phyloP scores from a whole-genome alignment of 1,284 basidiomycete species.

The Kwoniella shivajii region DNA sequence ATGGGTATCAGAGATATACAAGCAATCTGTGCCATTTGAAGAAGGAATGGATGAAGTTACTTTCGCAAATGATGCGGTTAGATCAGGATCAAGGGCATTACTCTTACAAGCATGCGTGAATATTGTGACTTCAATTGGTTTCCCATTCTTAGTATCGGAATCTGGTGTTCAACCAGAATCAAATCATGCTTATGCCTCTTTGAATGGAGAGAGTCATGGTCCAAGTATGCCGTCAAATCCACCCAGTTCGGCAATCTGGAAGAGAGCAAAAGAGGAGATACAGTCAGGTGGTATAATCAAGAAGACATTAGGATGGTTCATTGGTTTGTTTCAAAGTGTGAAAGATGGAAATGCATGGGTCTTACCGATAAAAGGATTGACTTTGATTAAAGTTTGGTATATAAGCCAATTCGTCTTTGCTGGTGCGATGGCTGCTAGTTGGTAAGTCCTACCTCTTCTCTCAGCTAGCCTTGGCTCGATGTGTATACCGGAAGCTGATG shows the following conservation, averaged over 20 bases:
- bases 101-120: slow-evolving; percentile 74
- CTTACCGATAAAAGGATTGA: slow-evolving; percentile 49
- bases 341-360: slow-evolving; percentile 29
- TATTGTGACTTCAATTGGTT: slow-evolving; percentile 67
- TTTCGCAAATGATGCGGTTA: slow-evolving; percentile 68
- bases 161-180: slow-evolving; percentile 42
- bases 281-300: slow-evolving; percentile 12
- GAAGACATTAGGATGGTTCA: slow-evolving; percentile 11
- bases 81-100: slow-evolving; percentile 79
- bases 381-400: slow-evolving; percentile 48
- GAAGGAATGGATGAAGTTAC: slow-evolving; percentile 45
- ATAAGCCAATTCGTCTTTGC: slow-evolving; percentile 51
- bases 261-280: slow-evolving; percentile 25
- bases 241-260: slow-evolving; percentile 38
- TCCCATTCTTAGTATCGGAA: slow-evolving; percentile 69
- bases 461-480: neutral
- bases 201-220: slow-evolving; percentile 12
- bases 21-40: slow-evolving; percentile 52
- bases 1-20: slow-evolving; percentile 85
- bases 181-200: slow-evolving; percentile 16
- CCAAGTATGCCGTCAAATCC: slow-evolving; percentile 1
- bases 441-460: slow-evolving; percentile 35
- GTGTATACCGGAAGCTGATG: slow-evolving; percentile 2
- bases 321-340: slow-evolving; percentile 20
- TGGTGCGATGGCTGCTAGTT: slow-evolving; percentile 51